Evolutionary conservation across 2,329 filamentous ascomycete genomes (phyloP).

Genomic region (Colletotrichum siamense): DNA sequence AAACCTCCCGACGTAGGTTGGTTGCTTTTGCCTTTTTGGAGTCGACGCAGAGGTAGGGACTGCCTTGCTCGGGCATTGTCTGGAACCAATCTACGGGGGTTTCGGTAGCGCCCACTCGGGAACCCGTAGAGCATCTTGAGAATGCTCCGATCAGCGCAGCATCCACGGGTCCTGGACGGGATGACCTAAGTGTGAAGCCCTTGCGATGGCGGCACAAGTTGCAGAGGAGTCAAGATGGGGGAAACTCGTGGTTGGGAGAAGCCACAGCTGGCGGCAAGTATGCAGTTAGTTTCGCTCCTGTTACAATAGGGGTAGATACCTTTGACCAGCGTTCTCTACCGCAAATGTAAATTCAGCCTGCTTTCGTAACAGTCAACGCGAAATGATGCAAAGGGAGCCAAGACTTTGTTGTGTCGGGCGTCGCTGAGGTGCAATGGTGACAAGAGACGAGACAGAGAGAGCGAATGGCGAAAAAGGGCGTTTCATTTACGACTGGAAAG

Average conservation of each 20-base stretch:
- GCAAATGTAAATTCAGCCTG: background rate
- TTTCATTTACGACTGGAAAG: slow-evolving; percentile 18
- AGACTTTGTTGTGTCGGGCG: background rate
- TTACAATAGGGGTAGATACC: background rate
- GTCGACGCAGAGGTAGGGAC: background rate
- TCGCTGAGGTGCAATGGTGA: background rate
- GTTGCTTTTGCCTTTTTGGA: background rate
- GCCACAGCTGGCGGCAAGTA: background rate
- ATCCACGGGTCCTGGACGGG: background rate
- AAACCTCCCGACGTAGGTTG: background rate
- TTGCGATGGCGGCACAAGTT: background rate
- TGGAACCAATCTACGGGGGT: background rate
- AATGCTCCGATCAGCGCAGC: background rate
- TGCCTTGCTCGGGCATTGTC: background rate
- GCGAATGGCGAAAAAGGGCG: slow-evolving; percentile 12
- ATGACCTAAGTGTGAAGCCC: background rate
- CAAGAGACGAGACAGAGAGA: background rate
- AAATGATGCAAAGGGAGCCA: background rate
- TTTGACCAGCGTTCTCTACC: background rate
- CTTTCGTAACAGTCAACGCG: background rate
- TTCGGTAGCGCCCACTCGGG: background rate
- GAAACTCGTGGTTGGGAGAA: background rate
- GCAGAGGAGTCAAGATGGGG: background rate
- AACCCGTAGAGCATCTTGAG: background rate
- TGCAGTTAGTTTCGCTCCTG: background rate